These are phyloP conservation scores for Diospyros kaki DNA, from an alignment of 148 eudicot species.

Conservation along the genomic window DNA sequence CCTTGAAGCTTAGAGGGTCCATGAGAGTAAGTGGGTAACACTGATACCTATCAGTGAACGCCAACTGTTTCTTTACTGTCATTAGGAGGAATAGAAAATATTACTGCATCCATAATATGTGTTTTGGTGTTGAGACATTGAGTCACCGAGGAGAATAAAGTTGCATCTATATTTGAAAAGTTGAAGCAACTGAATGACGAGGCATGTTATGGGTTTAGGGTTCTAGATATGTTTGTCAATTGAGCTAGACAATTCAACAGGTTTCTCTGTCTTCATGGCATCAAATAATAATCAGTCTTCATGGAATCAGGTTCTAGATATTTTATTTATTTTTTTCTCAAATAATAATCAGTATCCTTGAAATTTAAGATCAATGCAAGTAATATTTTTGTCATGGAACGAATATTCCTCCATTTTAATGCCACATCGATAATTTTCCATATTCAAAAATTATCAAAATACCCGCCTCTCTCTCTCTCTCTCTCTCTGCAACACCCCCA, in stretches of 20 bases:
- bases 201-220: not conserved
- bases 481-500: too few relatives aligned
- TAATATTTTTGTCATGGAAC: too few relatives aligned
- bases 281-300: not conserved
- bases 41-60: not conserved
- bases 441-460: too few relatives aligned
- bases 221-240: not conserved
- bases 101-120: not conserved
- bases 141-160: not conserved
- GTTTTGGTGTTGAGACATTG: not conserved
- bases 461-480: too few relatives aligned
- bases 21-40: constrained; percentile 28
- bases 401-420: too few relatives aligned
- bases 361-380: too few relatives aligned
- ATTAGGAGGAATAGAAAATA: not conserved
- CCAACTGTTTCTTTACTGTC: not conserved
- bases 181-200: not conserved
- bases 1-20: constrained; percentile 21
- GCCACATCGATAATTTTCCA: too few relatives aligned
- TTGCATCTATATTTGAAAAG: not conserved
- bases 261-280: not conserved
- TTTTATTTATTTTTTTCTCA: not conserved
- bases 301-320: not conserved
- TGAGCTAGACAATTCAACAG: not conserved
- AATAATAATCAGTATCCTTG: not conserved